Base-by-base conservation (phyloP, 306 rosid species). In the Oxytropis ochrocephala region DNA sequence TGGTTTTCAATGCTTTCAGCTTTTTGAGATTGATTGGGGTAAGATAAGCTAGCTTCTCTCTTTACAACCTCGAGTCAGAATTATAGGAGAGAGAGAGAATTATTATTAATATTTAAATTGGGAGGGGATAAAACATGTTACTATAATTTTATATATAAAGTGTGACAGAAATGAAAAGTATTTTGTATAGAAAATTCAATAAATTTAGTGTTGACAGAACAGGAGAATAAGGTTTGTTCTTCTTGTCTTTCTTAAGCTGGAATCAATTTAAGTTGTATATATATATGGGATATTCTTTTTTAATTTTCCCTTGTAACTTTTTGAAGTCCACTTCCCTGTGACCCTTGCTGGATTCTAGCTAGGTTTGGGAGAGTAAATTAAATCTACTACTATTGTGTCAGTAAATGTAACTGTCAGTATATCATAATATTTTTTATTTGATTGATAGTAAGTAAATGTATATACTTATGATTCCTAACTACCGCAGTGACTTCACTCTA, bases 211-310 rank as follows among this genome's bases (percentile, higher is more conserved):
- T 57, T 77, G 92, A 78, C 92, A 83, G 90, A 78, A 77, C 75
- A 85, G 85, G 70, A 81, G 84, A 86, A 77, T 74, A 67, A 67
- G 81, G 86, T 72, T 82, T 80, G 65, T 89, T 89, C 98, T 86
- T 80, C 96, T 92, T 88, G 98, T 92, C 96, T 76, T 81, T 78
- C 89, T 78, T 79, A 63, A 57, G 57, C 74, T 13, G 52, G 80
- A 89, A 89, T 92, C 86, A 76, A 51, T 11, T 75, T 76, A 60
- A n/a, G 60, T 9, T 60, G 21, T 67, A 47, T 53, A 48, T 76
- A 36, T 52, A 39, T 38, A 59, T 61, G 70, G 70, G 66, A 66
- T 76, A 35, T 6, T 7, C n/a, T 47, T 54, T 36, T 38, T 38
- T 74, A 67, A 67, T 76, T 65, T 77, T 61, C 44, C 24, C 42